Evolutionary conservation across 2,329 filamentous ascomycete species (phyloP), one percentile per base, ranked within the genome.

Genomic region (Phialophora verrucosa): DNA sequence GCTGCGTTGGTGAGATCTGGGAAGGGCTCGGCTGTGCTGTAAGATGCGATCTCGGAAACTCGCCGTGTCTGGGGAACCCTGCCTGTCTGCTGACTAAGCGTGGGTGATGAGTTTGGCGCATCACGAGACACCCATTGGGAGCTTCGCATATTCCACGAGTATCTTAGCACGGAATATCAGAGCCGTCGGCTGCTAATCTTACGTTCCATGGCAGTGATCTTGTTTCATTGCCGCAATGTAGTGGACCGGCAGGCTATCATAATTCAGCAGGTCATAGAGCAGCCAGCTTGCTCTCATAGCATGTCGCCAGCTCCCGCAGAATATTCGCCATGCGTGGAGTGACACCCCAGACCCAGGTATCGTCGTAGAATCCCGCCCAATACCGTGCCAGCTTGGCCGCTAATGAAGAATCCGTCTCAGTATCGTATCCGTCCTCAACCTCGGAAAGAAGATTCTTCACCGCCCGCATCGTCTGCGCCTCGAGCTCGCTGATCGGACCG

Each of bases 311-410:
- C 63, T 71, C 65, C 29, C 65, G 64, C 61, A 73, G 62, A 14
- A 70, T 63, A 55, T 66, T 68, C 20, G 69, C 70, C 69, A 73
- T 73, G 35, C 71, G 69, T 20, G 69, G 67, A 7, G 70, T 71
- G 17, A 73, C 69, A 38, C 72, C 72, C 72, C 72, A 75, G 4
- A 74, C 72, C 73, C 73, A 75, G 23, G 67, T 71, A 65, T 77
- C 75, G 59, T 73, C 73, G 10, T 77, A 73, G 58, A 74, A 75
- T 0, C 63, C 65, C 17, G 73, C 74, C 65, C 73, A 74, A 42
- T 74, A 67, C 59, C 71, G 69, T 27, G 75, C 71, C 55, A 76
- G 59, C 25, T 72, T 71, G n/a, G 74, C 73, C 20, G 75, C 75
- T 25, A 76, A 59, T 8, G 63, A 62, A 23, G 35, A 20, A 6